Conservation (phyloP, 345 rosid species). For the Anacardium occidentale region DNA sequence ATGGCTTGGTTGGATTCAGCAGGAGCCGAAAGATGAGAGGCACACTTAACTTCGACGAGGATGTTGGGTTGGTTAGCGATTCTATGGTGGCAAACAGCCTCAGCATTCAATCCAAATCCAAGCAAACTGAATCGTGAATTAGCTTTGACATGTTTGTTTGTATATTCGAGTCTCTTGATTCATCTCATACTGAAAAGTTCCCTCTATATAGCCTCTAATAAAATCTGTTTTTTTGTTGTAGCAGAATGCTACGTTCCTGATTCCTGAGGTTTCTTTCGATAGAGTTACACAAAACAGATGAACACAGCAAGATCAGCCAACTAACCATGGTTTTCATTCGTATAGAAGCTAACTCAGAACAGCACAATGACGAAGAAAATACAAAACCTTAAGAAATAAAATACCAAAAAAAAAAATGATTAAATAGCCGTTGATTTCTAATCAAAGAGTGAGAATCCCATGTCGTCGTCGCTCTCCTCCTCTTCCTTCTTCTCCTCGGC, state of each 20-base stretch:
- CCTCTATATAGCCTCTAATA: neutral
- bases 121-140: constrained; percentile 37
- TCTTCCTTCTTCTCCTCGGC: constrained; percentile 58
- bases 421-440: constrained; percentile 17
- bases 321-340: neutral
- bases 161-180: constrained; percentile 22
- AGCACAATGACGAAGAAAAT: neutral
- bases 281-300: neutral
- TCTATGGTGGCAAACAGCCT: constrained; percentile 91
- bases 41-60: constrained; percentile 72
- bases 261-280: neutral
- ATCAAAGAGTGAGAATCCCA: constrained; percentile 72
- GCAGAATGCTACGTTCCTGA: too few species aligned
- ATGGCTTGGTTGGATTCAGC: constrained; percentile 32
- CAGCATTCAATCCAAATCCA: constrained; percentile 51
- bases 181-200: neutral
- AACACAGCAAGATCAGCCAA: neutral
- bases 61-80: constrained; percentile 91
- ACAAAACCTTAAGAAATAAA: neutral
- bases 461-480: constrained; percentile 65
- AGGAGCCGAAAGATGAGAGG: constrained; percentile 65
- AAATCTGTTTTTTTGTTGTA: neutral
- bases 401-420: neutral
- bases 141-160: constrained; percentile 11
- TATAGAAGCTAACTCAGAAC: neutral